phyloP scores from a whole-genome alignment of 768 basidiomycete genomes.

The Russula lepida region DNA sequence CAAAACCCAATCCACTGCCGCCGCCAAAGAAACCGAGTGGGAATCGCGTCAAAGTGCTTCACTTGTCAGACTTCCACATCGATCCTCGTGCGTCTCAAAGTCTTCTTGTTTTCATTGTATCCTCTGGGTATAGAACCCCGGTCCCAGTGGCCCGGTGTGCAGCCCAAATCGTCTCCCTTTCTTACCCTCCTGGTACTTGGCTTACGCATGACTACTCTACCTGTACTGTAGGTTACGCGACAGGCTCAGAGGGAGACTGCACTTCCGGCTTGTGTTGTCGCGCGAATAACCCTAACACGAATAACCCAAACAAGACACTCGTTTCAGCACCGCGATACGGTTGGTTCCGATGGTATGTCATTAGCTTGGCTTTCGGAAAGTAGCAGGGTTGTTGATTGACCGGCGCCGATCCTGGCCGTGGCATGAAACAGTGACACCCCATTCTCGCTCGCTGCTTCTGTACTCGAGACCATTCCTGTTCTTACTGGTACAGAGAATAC shows the following conservation, averaged over 20 bases:
- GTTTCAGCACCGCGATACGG: slow-evolving; percentile 64
- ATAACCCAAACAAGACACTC: slow-evolving; percentile 43
- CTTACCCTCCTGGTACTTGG: neutral
- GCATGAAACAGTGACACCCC: slow-evolving; percentile 45
- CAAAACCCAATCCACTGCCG: slow-evolving; percentile 65
- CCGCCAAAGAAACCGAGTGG: slow-evolving; percentile 50
- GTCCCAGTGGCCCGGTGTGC: neutral
- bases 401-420: neutral
- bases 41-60: slow-evolving; percentile 59
- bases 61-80: slow-evolving; percentile 70
- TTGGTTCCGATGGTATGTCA: slow-evolving; percentile 45
- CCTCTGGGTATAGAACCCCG: neutral
- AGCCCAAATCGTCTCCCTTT: neutral
- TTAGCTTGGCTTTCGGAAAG: neutral
- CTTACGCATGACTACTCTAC: neutral
- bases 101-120: neutral
- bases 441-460: slow-evolving; percentile 48
- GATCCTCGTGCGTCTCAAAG: slow-evolving; percentile 49
- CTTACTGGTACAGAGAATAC: slow-evolving; percentile 51
- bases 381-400: neutral
- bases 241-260: slow-evolving; percentile 66
- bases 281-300: slow-evolving; percentile 38
- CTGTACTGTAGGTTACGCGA: slow-evolving; percentile 46
- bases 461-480: slow-evolving; percentile 57
- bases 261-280: slow-evolving; percentile 61